Base-by-base conservation (phyloP, 192 early-diverging fungal species). In the Kickxella alabastrina region DNA sequence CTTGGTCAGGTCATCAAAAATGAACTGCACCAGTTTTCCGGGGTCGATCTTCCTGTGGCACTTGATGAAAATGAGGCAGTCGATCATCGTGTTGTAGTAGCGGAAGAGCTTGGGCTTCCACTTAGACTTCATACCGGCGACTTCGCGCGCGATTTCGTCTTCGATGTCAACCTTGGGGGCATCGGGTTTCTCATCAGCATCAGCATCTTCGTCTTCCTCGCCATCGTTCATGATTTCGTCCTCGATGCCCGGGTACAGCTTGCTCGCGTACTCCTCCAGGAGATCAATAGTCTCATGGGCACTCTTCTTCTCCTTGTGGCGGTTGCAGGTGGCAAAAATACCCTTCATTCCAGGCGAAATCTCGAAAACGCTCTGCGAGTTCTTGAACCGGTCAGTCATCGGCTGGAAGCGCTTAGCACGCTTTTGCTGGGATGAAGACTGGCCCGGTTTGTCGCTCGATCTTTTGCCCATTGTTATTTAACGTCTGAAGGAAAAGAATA, bases 321-420 rank as follows among this genome's bases (percentile, higher is more conserved):
- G 67, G 15, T 37, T 62, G 43, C 68, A 71, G 7, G 74, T 66
- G 29, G 52, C 68, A 49, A 77, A 77, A 27, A 77, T 71, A 6
- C 74, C 74, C 55, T 59, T 69, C 74, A 77, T 77, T 12, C 63
- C 63, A 0, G 74, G 74, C 14, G 74, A 69, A 5, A 77, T 66
- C 5, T 66, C 67, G 39, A 77, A 77, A n/a, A 45, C 44, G 27
- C 62, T 70, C 12, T 70, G 55, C 21, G 59, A 59, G 51, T 71
- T 70, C 52, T 50, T 70, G 52, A 66, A 45, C 10, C 74, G 57
- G 27, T 71, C 68, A 6, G 40, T 51, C 52, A 59, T 43, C n/a
- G 47, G 38, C 57, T 75, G 60, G 45, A 52, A 64, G 40, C 65
- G 65, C 57, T 64, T 64, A 41, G 61, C 52, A 21, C 72, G 72